A percentile compares a stretch with the other conserved stretches of the same genome.
These are phyloP conservation scores for Bipolaris zeicola DNA, from an alignment of 2,329 filamentous ascomycete species.

Conservation along the genomic window DNA sequence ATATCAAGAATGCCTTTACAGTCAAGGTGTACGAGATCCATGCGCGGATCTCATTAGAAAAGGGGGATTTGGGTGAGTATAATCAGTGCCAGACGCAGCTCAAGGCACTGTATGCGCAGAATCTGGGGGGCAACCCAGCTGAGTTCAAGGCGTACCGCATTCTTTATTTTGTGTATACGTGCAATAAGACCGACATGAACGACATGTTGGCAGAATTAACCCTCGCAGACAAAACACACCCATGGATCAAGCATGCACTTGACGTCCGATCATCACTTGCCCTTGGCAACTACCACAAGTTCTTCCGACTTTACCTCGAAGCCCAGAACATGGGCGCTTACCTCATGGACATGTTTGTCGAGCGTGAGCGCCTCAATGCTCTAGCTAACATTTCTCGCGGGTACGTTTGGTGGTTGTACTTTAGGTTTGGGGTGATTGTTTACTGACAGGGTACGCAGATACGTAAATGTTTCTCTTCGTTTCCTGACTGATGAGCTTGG, in stretches of 20 bases:
- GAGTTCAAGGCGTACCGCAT: slow-evolving; percentile 99
- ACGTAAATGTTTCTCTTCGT: slow-evolving; percentile 86
- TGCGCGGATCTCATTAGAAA: slow-evolving; percentile 95
- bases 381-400: slow-evolving; percentile 92
- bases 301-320: slow-evolving; percentile 94
- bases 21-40: slow-evolving; percentile 97
- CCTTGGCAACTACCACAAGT: slow-evolving; percentile 94
- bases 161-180: slow-evolving; percentile 98
- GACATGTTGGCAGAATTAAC: slow-evolving; percentile 99
- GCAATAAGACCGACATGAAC: slow-evolving; percentile 97
- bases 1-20: slow-evolving; percentile 95
- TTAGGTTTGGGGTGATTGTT: no score
- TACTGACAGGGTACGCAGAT: slow-evolving; percentile 67
- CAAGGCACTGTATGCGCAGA: slow-evolving; percentile 85
- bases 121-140: slow-evolving; percentile 84
- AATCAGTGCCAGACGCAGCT: slow-evolving; percentile 99
- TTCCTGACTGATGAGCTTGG: slow-evolving; percentile 96
- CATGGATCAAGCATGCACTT: slow-evolving; percentile 81
- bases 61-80: slow-evolving; percentile 99
- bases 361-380: slow-evolving; percentile 87
- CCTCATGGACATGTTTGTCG: slow-evolving; percentile 99
- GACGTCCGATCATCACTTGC: slow-evolving; percentile 89
- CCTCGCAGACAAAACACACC: slow-evolving; percentile 90
- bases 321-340: slow-evolving; percentile 97
- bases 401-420: slow-evolving; percentile 63